Conservation (phyloP, 108 stramenopile species). For the Phaeodactylum tricornutum region DNA sequence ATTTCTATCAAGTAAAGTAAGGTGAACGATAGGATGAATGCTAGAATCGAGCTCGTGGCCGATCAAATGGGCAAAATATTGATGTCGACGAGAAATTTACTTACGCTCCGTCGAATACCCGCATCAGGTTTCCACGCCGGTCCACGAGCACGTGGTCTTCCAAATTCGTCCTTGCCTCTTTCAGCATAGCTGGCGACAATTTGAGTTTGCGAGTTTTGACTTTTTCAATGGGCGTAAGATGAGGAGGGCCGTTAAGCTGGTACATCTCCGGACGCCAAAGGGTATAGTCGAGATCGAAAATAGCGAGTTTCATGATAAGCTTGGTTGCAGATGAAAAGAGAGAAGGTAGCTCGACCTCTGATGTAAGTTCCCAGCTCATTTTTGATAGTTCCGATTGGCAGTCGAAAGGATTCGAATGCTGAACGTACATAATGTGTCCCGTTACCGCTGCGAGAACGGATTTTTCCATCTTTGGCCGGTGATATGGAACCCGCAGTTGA, state of each 20-base stretch:
- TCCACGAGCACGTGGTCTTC: slow-evolving; percentile 19
- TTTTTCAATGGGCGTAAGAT: slow-evolving; percentile 2
- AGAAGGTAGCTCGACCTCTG: too few species aligned
- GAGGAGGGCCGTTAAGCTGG: slow-evolving; percentile 28
- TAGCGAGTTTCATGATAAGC: slow-evolving; percentile 12
- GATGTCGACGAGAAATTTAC: slow-evolving; percentile 5
- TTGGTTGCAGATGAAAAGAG: too few species aligned
- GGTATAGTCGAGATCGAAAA: slow-evolving; percentile 41
- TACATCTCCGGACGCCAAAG: slow-evolving; percentile 39
- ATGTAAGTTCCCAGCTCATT: too few species aligned
- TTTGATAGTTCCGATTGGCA: too few species aligned
- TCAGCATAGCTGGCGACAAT: slow-evolving; percentile 3
- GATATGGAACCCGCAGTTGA: too few species aligned
- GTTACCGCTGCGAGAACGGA: too few species aligned
- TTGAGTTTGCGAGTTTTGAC: too few species aligned
- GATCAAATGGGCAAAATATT: neutral
- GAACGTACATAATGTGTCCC: too few species aligned
- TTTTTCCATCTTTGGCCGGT: too few species aligned
- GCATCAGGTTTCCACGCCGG: slow-evolving; percentile 14
- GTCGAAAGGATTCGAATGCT: too few species aligned
- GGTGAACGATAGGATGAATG: neutral
- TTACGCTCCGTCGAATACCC: slow-evolving; percentile 38
- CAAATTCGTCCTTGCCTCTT: slow-evolving; percentile 11
- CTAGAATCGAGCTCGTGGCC: neutral
- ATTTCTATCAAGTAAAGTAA: slow-evolving; percentile 6